Percentiles rank a stretch among this genome's conserved stretches.
Conservation (phyloP, 1,139 yeast genomes). For the Scheffersomyces lignicola region DNA sequence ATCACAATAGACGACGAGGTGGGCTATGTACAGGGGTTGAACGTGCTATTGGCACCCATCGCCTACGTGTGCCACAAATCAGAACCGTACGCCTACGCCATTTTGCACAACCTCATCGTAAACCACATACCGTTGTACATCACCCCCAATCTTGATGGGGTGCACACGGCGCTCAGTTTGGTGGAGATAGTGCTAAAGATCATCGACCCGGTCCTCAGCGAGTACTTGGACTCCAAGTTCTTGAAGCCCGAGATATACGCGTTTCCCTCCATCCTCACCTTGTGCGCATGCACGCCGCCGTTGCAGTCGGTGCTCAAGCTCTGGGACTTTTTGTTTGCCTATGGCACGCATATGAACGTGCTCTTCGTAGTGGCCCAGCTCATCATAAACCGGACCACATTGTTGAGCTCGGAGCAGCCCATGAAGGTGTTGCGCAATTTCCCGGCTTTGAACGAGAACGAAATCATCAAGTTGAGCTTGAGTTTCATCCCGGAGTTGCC, state of each 20-base stretch:
- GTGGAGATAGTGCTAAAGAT: constrained; percentile 71
- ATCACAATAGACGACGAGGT: constrained; percentile 42
- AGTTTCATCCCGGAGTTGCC: constrained; percentile 83
- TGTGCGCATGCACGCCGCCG: constrained; percentile 91
- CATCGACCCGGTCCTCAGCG: constrained; percentile 72
- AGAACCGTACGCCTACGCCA: constrained; percentile 83
- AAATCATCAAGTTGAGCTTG: constrained; percentile 74
- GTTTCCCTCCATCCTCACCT: constrained; percentile 81
- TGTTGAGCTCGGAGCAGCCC: constrained; percentile 63
- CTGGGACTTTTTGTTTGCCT: constrained; percentile 92
- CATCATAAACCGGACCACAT: constrained; percentile 61
- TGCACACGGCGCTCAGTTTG: constrained; percentile 69
- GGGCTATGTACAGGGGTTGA: constrained; percentile 88
- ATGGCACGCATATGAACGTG: constrained; percentile 87
- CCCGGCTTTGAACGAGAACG: constrained; percentile 72
- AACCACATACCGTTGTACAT: constrained; percentile 76
- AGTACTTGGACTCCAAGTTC: constrained; percentile 60
- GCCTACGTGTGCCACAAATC: constrained; percentile 68
- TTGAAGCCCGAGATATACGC: constrained; percentile 85
- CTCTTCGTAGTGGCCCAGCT: constrained; percentile 84
- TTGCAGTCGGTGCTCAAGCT: constrained; percentile 68
- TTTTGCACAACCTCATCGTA: constrained; percentile 60
- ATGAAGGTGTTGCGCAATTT: constrained; percentile 73
- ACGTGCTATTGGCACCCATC: constrained; percentile 83
- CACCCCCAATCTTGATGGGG: constrained; percentile 78